Conservation (phyloP, 2,329 filamentous ascomycete species). For the Penicillium thymicola region DNA sequence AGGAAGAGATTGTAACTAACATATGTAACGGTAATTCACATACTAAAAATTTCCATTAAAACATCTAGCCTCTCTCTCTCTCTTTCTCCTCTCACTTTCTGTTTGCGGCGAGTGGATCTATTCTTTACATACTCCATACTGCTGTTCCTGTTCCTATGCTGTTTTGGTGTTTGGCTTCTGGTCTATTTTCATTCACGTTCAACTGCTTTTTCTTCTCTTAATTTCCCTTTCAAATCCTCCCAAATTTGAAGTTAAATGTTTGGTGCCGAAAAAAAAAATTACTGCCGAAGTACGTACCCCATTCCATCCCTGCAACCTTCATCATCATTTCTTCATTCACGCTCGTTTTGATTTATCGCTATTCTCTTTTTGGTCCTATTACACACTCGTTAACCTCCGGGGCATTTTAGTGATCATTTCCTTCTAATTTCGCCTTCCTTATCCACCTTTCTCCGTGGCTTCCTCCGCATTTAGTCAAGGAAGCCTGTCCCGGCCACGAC, state of each 20-base stretch:
- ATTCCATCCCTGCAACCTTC: conserved; percentile 22
- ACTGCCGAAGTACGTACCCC: conserved; percentile 18
- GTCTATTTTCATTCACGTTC: background rate
- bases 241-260: background rate
- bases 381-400: conserved; percentile 11
- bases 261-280: conserved; percentile 10
- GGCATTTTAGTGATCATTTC: conserved; percentile 20
- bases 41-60: background rate
- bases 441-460: conserved; percentile 36
- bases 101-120: conserved; percentile 4
- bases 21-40: background rate
- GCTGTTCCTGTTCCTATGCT: background rate
- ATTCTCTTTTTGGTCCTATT: conserved; percentile 10
- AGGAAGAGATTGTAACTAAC: background rate
- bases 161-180: background rate
- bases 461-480: conserved; percentile 44
- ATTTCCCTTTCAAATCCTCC: background rate
- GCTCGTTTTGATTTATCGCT: conserved; percentile 9
- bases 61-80: background rate
- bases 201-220: background rate
- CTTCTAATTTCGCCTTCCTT: conserved; percentile 13
- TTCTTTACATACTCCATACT: background rate
- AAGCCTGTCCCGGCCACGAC: conserved; percentile 44
- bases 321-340: conserved; percentile 27
- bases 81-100: background rate